Evolutionary conservation across 192 early-diverging fungal species (phyloP), one percentile per base, ranked within the genome.

Genomic region (Diversispora eburnea): DNA sequence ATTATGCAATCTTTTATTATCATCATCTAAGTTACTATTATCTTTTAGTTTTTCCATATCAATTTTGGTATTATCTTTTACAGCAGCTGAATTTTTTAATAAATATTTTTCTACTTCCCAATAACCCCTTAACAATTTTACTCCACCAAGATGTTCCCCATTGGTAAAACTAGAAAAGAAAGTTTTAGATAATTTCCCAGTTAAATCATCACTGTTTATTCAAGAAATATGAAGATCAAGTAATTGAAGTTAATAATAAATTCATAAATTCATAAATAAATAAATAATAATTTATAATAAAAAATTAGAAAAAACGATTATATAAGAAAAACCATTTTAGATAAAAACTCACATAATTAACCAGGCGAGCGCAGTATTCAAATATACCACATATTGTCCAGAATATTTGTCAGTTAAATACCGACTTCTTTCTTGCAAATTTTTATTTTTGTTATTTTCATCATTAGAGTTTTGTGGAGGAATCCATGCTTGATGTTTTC

Each of bases 51-150:
- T 63, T n/a, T 63, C 61, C 10, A 42, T 17, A 45, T 63, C 39
- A 20, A 72, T 77, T 43, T 82, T 83, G 61, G 75, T 80, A 61
- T 83, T 79, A 46, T 72, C 67, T 19, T 77, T 71, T 3, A 80
- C 79, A 19, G 77, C 74, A 0, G 70, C 61, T 4, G 63, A 56
- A 51, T 85, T 84, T 54, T 85, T 83, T 42, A 79, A 79, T 3
- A 67, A n/a, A 51, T 83, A 77, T 46, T 85, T 87, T 68, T 90
- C 86, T 9, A 93, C 89, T 71, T 93, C 92, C 8, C 81, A 76
- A 85, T 89, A 93, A 3, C 93, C 93, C n/a, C 93, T 83, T 47
- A 91, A 74, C 0, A 95, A 73, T n/a, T 86, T 80, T 22, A 87
- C 89, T 0, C 92, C 93, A 61, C 91, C 88, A 17, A 88, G 69